Conservation (phyloP, 2,329 filamentous ascomycete genomes). For the Corynespora cassiicola region DNA sequence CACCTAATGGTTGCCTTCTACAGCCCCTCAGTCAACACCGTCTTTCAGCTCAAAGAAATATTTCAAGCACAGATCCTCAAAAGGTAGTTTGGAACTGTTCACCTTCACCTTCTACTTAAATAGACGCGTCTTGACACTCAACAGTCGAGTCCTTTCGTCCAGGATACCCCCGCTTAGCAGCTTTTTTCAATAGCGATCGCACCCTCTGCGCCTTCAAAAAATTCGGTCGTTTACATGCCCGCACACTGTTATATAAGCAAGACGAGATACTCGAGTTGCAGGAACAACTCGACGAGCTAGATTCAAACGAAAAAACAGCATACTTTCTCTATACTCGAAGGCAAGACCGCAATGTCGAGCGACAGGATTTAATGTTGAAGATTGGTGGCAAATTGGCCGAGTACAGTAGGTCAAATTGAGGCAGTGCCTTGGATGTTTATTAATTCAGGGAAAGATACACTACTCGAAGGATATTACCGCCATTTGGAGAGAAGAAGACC, state of each 20-base stretch:
- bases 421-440: neutral
- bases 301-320: neutral
- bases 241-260: conserved; percentile 14
- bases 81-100: no score
- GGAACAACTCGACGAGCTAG: conserved; percentile 5
- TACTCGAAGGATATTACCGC: neutral
- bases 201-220: conserved; percentile 3
- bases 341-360: neutral
- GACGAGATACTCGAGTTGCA: conserved; percentile 13
- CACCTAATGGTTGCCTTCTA: no score
- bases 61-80: no score
- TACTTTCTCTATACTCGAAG: neutral
- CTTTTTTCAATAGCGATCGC: conserved; percentile 5
- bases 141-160: conserved; percentile 1
- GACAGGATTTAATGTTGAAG: neutral
- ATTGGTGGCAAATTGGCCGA: neutral
- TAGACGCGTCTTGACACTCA: no score
- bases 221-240: conserved; percentile 10
- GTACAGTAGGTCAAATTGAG: conserved; percentile 1
- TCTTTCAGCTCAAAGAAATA: no score
- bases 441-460: neutral
- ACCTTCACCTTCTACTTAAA: no score
- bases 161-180: conserved; percentile 8
- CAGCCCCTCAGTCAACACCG: no score
- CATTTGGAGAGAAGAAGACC: neutral